Evolutionary conservation across 352 stramenopile genomes (phyloP), one percentile per base, ranked within the genome.

Genomic region (Globisporangium irregulare): DNA sequence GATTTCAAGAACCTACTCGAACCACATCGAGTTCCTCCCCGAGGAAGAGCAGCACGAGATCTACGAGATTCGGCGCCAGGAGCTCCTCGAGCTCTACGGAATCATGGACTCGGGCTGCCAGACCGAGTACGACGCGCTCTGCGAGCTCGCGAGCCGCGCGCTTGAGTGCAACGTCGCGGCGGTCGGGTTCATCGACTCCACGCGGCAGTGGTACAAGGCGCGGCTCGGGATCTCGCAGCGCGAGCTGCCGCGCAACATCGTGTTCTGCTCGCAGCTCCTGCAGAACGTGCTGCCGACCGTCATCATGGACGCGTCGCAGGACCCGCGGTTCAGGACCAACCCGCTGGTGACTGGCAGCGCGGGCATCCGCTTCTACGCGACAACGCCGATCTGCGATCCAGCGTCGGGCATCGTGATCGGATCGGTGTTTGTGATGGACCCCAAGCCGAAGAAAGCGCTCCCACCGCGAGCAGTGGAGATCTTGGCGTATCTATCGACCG

Each of bases 331-430:
- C 72, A 69, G 67, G 15, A 59, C 85, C 9, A 98, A 97, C 69
- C 81, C 87, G 41, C 76, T 98, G 9, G 93, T 98, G 12, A 95
- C 80, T 0, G 92, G 93, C 38, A 81, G 80, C 22, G 90, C 92
- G 2, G 76, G 89, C 73, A 97, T 99, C 64, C 86, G 94, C 5
- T 98, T 99, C 73, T 98, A 98, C 73, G 96, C 96, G 9, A 81
- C 79, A 2, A 79, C 79, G 7, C 84, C 86, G 0, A 86, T 94
- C 62, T 87, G 84, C 32, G 83, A 93, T 56, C 79, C 84, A 0
- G 73, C 64, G 12, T 81, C 75, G 0, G 68, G 77, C 10, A 76
- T 91, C 27, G 75, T 93, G 20, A 79, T 95, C 32, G 87, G 87
- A 14, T 91, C 87, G 0, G 83, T 95, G n/a, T 92, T 93, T 65